These are phyloP conservation scores for Brassica incana DNA, from an alignment of 345 rosid species.

Conservation along the genomic window DNA sequence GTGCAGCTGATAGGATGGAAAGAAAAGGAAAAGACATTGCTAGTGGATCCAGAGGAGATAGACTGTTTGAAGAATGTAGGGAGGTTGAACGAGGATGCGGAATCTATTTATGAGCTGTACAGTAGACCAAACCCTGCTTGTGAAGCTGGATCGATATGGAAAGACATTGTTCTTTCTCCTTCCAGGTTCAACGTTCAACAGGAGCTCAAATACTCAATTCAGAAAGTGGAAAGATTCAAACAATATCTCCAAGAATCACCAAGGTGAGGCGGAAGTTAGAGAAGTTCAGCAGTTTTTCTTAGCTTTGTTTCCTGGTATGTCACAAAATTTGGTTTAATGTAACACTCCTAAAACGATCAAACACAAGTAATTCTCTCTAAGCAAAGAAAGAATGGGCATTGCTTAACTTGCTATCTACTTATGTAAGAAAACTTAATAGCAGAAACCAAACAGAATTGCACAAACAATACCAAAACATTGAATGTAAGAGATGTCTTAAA, in stretches of 20 bases:
- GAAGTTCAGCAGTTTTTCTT: conserved; percentile 4
- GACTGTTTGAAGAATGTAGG: conserved; percentile 65
- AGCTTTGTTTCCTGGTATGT: conserved; percentile 36
- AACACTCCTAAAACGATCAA: conserved; percentile 19
- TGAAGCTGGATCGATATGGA: conserved; percentile 83
- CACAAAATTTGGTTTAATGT: conserved; percentile 10
- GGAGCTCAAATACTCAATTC: conserved; percentile 72
- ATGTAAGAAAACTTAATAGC: background rate
- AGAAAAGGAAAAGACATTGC: conserved; percentile 78
- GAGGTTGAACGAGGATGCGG: conserved; percentile 73
- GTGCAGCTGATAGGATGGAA: conserved; percentile 97
- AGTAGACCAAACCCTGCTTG: conserved; percentile 68
- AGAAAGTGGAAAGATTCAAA: conserved; percentile 63
- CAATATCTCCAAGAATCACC: conserved; percentile 31
- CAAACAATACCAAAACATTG: background rate
- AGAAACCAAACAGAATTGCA: background rate
- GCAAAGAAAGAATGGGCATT: background rate
- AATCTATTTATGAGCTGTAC: conserved; percentile 78
- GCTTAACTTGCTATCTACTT: background rate
- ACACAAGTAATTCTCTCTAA: background rate
- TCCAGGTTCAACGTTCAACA: conserved; percentile 79
- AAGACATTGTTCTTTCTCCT: conserved; percentile 90
- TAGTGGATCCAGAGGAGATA: conserved; percentile 92
- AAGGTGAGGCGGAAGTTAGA: conserved; percentile 19
- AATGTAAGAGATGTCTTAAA: background rate